Percentiles rank a stretch among this genome's conserved stretches.
Evolutionary conservation across 352 stramenopile genomes (phyloP).

Genomic region (Thraustochytrium sp.): DNA sequence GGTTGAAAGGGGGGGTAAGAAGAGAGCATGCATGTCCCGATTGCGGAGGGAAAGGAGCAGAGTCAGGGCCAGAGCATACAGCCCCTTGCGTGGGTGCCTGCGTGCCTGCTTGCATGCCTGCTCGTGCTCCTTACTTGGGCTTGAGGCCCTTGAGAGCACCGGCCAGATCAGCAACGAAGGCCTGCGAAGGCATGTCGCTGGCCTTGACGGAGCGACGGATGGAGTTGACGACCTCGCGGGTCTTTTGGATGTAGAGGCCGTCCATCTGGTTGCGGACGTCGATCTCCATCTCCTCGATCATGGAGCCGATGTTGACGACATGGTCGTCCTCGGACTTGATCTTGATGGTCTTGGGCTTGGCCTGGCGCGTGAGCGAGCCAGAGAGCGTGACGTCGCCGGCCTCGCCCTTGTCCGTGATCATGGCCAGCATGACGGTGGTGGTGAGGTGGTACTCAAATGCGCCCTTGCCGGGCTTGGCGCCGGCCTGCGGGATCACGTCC

Average conservation of each 20-base stretch:
- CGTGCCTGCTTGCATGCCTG: background rate
- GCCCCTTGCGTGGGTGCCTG: background rate
- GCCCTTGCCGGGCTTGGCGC: constrained; percentile 51
- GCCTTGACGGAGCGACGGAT: constrained; percentile 58
- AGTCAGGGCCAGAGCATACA: too few relatives aligned
- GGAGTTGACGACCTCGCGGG: constrained; percentile 81
- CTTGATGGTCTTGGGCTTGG: constrained; percentile 63
- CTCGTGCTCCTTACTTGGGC: background rate
- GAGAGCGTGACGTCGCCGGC: constrained; percentile 75
- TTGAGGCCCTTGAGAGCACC: background rate
- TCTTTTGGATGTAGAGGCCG: constrained; percentile 89
- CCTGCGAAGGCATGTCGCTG: constrained; percentile 17
- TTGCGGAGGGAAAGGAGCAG: too few relatives aligned
- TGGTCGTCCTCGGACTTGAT: constrained; percentile 72
- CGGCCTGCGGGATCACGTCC: constrained; percentile 67
- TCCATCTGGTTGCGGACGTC: constrained; percentile 84
- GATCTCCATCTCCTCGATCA: constrained; percentile 93
- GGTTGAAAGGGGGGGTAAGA: too few relatives aligned
- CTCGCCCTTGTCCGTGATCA: constrained; percentile 74
- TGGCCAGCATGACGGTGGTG: constrained; percentile 80
- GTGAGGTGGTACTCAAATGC: constrained; percentile 82
- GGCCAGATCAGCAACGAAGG: constrained; percentile 30
- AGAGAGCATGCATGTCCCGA: too few relatives aligned
- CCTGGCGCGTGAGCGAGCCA: constrained; percentile 75
- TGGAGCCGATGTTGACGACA: constrained; percentile 85